phyloP scores from a whole-genome alignment of 192 early-diverging fungal genomes.

The Coemansia reversa region DNA sequence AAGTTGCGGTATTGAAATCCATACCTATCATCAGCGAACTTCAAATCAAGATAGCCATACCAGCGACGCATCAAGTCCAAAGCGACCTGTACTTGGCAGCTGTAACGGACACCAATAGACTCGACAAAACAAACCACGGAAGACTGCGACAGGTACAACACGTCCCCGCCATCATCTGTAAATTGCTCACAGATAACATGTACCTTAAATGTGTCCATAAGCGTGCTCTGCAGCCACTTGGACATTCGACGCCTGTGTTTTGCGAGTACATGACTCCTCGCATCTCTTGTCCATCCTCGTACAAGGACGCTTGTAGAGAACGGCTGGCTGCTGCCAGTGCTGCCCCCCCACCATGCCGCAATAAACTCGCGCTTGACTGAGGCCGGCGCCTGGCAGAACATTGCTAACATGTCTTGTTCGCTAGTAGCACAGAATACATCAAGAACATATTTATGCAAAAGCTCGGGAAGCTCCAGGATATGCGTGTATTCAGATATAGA shows the following conservation, averaged over 20 bases:
- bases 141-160: conserved; percentile 4
- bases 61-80: conserved; percentile 40
- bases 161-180: neutral
- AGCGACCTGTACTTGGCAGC: conserved; percentile 9
- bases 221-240: conserved; percentile 11
- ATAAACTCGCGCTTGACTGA: conserved; percentile 54
- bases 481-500: conserved; percentile 1
- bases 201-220: conserved; percentile 11
- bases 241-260: no score
- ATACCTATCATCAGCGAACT: neutral
- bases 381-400: conserved; percentile 17
- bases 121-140: conserved; percentile 28
- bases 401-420: neutral
- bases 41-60: conserved; percentile 15
- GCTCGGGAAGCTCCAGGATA: conserved; percentile 20
- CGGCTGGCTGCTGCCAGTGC: neutral
- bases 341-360: conserved; percentile 54
- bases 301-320: neutral
- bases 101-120: conserved; percentile 47
- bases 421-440: neutral
- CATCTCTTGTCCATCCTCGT: no score
- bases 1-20: neutral
- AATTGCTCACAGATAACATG: neutral
- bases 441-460: neutral
- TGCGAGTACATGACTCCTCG: no score